A percentile compares a stretch with the other conserved stretches of the same genome.
These are phyloP conservation scores for Apostasia ramifera DNA, from an alignment of 106 monocot species.

Conservation along the genomic window DNA sequence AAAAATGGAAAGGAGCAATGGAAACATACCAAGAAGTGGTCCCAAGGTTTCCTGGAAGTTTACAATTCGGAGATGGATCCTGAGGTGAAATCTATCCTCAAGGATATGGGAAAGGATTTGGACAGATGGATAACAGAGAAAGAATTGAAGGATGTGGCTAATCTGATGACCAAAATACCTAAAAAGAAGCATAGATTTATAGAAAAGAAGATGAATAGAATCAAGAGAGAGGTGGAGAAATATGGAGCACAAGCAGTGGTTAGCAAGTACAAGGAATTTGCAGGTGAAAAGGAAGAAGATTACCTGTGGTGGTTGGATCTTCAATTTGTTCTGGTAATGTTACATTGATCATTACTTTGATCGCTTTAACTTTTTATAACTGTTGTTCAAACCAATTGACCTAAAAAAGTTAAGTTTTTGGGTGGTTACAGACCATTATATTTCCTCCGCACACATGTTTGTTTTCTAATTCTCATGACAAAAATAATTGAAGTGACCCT, in stretches of 20 bases:
- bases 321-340: conserved; percentile 53
- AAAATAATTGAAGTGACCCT: too few species aligned
- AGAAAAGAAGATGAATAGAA: conserved; percentile 70
- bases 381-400: too few species aligned
- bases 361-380: too few species aligned
- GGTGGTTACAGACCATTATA: not conserved
- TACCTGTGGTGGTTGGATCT: conserved; percentile 90
- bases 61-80: conserved; percentile 81
- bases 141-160: conserved; percentile 50
- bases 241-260: conserved; percentile 73
- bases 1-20: conserved; percentile 67
- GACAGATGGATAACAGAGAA: conserved; percentile 75
- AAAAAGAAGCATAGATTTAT: conserved; percentile 53
- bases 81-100: conserved; percentile 71
- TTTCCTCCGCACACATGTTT: not conserved
- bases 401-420: too few species aligned
- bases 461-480: not conserved
- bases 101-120: conserved; percentile 74
- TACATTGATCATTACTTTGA: too few species aligned
- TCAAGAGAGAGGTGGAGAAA: conserved; percentile 62
- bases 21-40: conserved; percentile 91
- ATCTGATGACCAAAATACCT: conserved; percentile 47
- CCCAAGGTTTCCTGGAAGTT: conserved; percentile 70
- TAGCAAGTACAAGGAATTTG: conserved; percentile 80
- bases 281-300: conserved; percentile 68